Evolutionary conservation across 2,329 filamentous ascomycete genomes (phyloP).

Genomic region (Ramichloridium luteum): DNA sequence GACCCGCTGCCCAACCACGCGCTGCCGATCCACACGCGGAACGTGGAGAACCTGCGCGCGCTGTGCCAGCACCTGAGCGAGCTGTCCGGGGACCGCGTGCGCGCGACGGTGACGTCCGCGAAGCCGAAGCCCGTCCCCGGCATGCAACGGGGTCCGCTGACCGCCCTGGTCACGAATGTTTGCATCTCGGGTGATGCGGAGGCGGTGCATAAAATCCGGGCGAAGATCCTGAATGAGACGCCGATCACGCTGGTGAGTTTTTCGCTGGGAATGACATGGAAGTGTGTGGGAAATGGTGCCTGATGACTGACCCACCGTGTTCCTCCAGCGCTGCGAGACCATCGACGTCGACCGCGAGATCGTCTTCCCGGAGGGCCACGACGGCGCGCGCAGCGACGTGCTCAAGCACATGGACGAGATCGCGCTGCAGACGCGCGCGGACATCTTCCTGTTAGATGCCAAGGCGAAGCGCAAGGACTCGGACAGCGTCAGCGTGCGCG

Average conservation of each 20-base stretch:
- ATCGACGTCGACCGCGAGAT: constrained; percentile 89
- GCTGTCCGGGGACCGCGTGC: constrained; percentile 49
- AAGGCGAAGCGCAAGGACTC: constrained; percentile 58
- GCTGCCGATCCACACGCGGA: constrained; percentile 81
- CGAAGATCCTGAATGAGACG: constrained; percentile 80
- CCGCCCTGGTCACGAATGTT: constrained; percentile 60
- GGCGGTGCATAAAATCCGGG: constrained; percentile 76
- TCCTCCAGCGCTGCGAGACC: constrained; percentile 66
- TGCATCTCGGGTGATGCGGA: constrained; percentile 82
- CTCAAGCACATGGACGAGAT: constrained; percentile 78
- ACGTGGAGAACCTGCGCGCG: constrained; percentile 65
- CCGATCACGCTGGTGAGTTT: constrained; percentile 80
- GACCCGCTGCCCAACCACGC: constrained; percentile 70
- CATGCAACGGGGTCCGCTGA: constrained; percentile 38
- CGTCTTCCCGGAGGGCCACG: constrained; percentile 58
- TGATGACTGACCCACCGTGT: constrained; percentile 20
- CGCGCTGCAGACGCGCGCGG: constrained; percentile 78
- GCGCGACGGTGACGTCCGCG: constrained; percentile 73
- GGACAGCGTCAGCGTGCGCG: constrained; percentile 63
- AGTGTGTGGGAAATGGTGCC: no score
- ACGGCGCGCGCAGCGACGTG: constrained; percentile 51
- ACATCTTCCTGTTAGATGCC: constrained; percentile 89
- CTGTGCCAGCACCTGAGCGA: constrained; percentile 74
- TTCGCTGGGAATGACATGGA: no score
- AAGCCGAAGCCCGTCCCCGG: constrained; percentile 53